Base-by-base conservation (phyloP, 306 rosid species). In the Corylus avellana region DNA sequence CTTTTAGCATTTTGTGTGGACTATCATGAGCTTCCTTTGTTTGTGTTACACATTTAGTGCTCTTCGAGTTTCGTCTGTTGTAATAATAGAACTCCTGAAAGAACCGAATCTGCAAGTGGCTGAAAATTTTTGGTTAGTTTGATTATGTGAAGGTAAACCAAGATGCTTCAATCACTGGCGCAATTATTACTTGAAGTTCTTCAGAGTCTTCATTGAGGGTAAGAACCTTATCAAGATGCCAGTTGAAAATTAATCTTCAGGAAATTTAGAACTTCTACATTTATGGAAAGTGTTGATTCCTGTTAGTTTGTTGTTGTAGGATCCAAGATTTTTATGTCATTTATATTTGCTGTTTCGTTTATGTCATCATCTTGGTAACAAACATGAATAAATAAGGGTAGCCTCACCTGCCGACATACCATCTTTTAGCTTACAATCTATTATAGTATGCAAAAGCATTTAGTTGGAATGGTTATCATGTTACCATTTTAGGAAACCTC, bases 91-190 rank as follows among this genome's bases (percentile, higher is more conserved):
- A 22, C 25, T 58, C 37, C 18, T 62, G n/a, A 62, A 5, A 62
- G 69, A 27, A 12, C 12, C 8, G 42, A 10, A 9, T 20, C 25
- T 25, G 50, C 29, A 18, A 37, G 50, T 10, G 29, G 25, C 9
- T 67, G 72, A 67, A 39, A 17, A 17, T 3, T 18, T 67, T 67
- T 1, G 50, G 51, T 67, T 18, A n/a, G 50, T n/a, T 8, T 68
- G 48, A 13, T 46, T 47, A 29, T 75, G 79, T 75, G 71, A 53
- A 51, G n/a, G 25, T 4, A 39, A 77, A 20, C 17, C 61, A 53
- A 63, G 64, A 25, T 12, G 3, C 6, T 47, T 46, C 42, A 8
- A 16, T 13, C 20, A 10, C 49, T 37, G 6, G 22, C 20, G 17
- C 72, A 39, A 18, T 8, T 42, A 9, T 42, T 37, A 8, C 46